Base-by-base conservation (phyloP, 495 filamentous ascomycete genomes). In the Penicillium canariense region DNA sequence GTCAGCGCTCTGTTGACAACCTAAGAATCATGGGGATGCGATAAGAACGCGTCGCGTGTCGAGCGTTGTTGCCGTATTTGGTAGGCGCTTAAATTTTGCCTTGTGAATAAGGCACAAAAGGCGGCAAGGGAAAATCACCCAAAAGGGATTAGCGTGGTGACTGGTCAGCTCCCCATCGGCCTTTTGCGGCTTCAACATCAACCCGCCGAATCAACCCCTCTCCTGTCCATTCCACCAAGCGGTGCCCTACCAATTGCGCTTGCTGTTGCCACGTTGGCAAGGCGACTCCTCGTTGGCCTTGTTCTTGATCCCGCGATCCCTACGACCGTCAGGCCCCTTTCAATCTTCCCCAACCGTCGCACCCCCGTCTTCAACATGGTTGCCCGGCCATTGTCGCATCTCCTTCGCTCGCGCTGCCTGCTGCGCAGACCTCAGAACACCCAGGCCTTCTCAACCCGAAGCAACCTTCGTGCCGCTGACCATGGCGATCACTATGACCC, bases 401-500 rank as follows among this genome's bases (percentile, higher is more conserved):
- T 67, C 57, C 68, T 78, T 46, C 73, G 75, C 52, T 65, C 73
- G 59, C 72, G 73, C 64, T 69, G 69, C 60, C 55, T 74, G 42
- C 59, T 69, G 49, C 72, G 68, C 60, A 55, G 50, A 55, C 62
- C 73, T 35, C 74, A 73, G 63, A 72, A 62, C 44, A 45, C 64
- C 46, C 71, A 74, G 60, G 62, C 66, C 28, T 78, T 78, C 61
- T 76, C 75, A 8, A 78, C 73, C 35, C 67, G 70, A 42, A 73
- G 67, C 68, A 66, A 52, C 39, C 67, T 78, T 26, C 72, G 68
- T 57, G 66, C 68, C 38, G 75, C 76, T 28, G 76, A 76, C 49
- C 88, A 93, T 73, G 90, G 84, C 54, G 74, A 81, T 48, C 87
- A 90, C 68, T 98, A 91, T 75, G 95, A 98, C 60, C 88, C 91